Conservation (phyloP, 768 basidiomycete species). For the Jaapia argillacea region DNA sequence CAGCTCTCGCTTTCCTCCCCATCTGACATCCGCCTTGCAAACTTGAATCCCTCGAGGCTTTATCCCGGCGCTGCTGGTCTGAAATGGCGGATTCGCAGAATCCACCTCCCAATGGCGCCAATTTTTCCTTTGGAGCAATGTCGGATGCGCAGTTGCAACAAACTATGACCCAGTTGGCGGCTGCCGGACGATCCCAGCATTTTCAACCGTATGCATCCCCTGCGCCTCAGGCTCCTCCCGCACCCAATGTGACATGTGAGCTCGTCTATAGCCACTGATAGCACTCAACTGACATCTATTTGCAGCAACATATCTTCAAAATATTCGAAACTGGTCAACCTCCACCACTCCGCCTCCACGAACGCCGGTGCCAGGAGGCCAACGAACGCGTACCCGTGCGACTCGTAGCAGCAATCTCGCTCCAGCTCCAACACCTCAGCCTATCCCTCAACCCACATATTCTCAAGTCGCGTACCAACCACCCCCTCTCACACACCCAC, state of each 20-base stretch:
- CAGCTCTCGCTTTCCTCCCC: too few species aligned
- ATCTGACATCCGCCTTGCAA: too few species aligned
- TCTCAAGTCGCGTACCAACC: slow-evolving; percentile 14
- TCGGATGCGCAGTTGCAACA: slow-evolving; percentile 56
- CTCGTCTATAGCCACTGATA: too few species aligned
- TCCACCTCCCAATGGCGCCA: background rate
- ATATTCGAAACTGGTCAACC: slow-evolving; percentile 60
- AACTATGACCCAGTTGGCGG: slow-evolving; percentile 44
- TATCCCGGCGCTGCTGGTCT: too few species aligned
- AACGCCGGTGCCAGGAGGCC: slow-evolving; percentile 27
- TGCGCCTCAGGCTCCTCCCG: slow-evolving; percentile 14
- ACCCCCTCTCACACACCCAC: slow-evolving; percentile 18
- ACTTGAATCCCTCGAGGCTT: too few species aligned
- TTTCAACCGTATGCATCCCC: slow-evolving; percentile 21
- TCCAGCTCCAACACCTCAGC: slow-evolving; percentile 12
- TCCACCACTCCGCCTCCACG: slow-evolving; percentile 43
- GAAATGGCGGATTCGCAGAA: background rate
- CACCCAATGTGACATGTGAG: background rate
- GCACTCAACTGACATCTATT: too few species aligned
- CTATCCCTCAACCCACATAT: slow-evolving; percentile 24
- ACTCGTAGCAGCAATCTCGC: slow-evolving; percentile 35
- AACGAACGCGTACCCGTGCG: slow-evolving; percentile 24
- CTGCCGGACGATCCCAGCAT: slow-evolving; percentile 23
- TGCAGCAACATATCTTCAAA: slow-evolving; percentile 49
- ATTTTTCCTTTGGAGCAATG: slow-evolving; percentile 21